Base-by-base conservation (phyloP, 2,329 filamentous ascomycete species). In the Gaeumannomyces sp. region DNA sequence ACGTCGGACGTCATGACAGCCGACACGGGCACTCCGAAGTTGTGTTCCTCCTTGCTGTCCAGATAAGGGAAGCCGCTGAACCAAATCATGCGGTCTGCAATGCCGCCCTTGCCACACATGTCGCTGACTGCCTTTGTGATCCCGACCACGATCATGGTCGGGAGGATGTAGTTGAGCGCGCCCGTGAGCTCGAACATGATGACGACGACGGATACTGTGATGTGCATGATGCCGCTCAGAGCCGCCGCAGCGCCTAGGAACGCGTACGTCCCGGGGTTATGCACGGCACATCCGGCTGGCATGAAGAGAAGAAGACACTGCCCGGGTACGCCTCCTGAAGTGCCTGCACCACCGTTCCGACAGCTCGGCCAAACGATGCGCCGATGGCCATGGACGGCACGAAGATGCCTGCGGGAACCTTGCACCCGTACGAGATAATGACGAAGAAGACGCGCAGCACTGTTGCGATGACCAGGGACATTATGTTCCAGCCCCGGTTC, bases 111-210 rank as follows among this genome's bases (percentile, higher is more conserved):
- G n/a, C 93, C 92, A 72, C 96, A 95, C 16, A 93, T 83, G 69
- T 96, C 92, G 67, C 91, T 89, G 60, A 99, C 91, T 19, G 91
- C 91, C 80, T 99, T 99, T 56, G 94, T 98, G 38, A 97, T 90
- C 61, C 95, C 95, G 2, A 98, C 95, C 0, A 98, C 95, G 70
- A 99, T 97, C 95, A 99, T 99, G 19, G 94, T 98, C 0, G 95
- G 95, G 33, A 99, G 80, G 69, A 99, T 98, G 73, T 99, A 98
- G 0, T 93, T 96, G 33, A 99, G 83, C 1, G 95, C 95, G 63
- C 95, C 95, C 0, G 95, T 99, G 65, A 99, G 88, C 79, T 99
- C 95, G 73, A 99, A 99, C 90, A 97, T 97, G 78, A 99, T 99
- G 72, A 98, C 95, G 2, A 97, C 94, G 13, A 99, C 93, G 0